Evolutionary conservation across 1,284 basidiomycete species (phyloP), one percentile per base, ranked within the genome.

Genomic region (Lentinula novae-zelandiae): DNA sequence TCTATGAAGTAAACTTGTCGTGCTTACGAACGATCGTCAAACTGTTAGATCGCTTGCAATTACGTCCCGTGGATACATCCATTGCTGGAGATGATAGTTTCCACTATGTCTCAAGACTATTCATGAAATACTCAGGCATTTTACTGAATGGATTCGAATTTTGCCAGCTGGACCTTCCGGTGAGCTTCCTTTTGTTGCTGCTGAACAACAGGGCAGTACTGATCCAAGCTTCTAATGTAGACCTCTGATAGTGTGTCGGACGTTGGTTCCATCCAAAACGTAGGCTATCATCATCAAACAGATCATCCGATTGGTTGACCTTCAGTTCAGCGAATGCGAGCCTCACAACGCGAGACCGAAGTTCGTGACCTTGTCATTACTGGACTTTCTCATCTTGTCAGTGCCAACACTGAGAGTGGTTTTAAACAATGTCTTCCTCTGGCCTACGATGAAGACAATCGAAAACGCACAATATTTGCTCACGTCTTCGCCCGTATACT

Each of bases 401-500:
- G 84, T 31, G 85, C 93, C 17, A 97, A 96, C 69, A 89, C 92
- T 36, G 92, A 96, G 68, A 90, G 86, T 65, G 94, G 93, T 12
- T 85, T 96, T 67, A 95, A 95, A 72, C 92, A 95, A 71, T 95
- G 91, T 68, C 82, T 96, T 33, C 77, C 86, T 1, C 76, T 93
- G 60, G 92, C 90, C 2, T 95, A 94, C 67, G 89, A 93, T 67
- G 75, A 81, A 33, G 90, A 96, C 68, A 78, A 82, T 15, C 75
- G 83, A 33, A 89, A 91, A 68, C 85, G 93, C 40, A 81, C 85
- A 2, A 92, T 95, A 27, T 96, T 96, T 69, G 87, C 93, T 58
- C 87, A 91, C 69, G 87, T 95, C n/a, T 93, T 96, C 73, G 87
- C 92, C 53, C 85, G 90, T 53, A 92, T 95, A 3, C 81, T 97